Base-by-base conservation (phyloP, 306 rosid genomes). In the Trichosanthes cucumerina region DNA sequence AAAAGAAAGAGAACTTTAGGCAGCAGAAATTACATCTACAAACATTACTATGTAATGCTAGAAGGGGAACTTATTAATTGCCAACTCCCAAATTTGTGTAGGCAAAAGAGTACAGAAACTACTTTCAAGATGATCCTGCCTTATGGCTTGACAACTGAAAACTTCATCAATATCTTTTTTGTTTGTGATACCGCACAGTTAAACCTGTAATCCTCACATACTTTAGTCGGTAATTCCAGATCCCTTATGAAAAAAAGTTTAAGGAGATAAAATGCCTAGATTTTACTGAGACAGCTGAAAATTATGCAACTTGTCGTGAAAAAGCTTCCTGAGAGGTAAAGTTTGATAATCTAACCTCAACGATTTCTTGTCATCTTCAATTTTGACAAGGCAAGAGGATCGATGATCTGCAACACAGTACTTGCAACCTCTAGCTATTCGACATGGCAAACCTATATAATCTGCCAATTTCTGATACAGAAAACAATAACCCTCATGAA, bases 381-480 rank as follows among this genome's bases (percentile, higher is more conserved):
- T 91, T 87, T 89, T 89, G 78, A 95, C 93, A 4, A 95, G 92
- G 86, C 99, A 95, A 87, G 99, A 92, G 44, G 97, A 92, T 53
- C 96, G 86, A 85, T 95, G 97, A 88, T 95, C 97, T 39, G 97
- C 91, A 58, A 54, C 97, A 86, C 99, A 95, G 79, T 95, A 95
- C 84, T 83, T 95, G 86, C 99, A 95, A 78, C 97, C 99, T 46
- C 86, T 94, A 72, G 99, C 99, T 69, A 95, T 95, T 79, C 99
- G 97, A 81, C 99, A 95, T 23, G 99, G 99, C 89, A 95, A 87
- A 54, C 99, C 99, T 69, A 95, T 90, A 81, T 89, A 83, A 82
- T 95, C 99, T 60, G 99, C 99, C 88, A 95, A 82, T 85, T 91
- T 92, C 99, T 95, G 92, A 83, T 65, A 74, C 56, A 58, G 36